phyloP scores from a whole-genome alignment of 345 rosid species.

The Euphorbia lathyris region DNA sequence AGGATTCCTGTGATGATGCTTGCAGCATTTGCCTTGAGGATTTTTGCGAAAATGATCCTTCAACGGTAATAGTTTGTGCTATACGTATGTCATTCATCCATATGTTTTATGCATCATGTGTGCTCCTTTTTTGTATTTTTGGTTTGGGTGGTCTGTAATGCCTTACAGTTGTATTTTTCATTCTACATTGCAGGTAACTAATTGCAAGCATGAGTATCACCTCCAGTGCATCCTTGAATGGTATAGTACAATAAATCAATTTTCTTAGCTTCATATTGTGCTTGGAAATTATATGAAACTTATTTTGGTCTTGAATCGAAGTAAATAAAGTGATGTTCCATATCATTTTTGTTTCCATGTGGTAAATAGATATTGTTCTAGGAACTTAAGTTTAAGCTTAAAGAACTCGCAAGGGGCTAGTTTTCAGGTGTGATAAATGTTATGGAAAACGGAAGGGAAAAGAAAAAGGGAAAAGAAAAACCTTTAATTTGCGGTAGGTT shows the following conservation, averaged over 20 bases:
- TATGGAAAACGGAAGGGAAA: neutral
- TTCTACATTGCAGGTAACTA: conserved; percentile 20
- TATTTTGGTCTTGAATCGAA: neutral
- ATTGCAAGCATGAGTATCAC: conserved; percentile 35
- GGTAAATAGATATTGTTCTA: neutral
- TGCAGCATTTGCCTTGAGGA: conserved; percentile 37
- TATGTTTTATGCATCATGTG: neutral
- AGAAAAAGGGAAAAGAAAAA: neutral
- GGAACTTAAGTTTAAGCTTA: neutral
- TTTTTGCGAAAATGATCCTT: conserved; percentile 27
- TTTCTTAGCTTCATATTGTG: neutral
- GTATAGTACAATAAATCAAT: neutral
- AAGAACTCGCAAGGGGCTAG: neutral
- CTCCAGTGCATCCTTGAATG: conserved; percentile 40
- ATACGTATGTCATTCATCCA: neutral
- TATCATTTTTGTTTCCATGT: neutral
- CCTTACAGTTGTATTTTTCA: neutral
- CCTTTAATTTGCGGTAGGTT: neutral
- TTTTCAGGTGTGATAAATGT: neutral
- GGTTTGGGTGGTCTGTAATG: neutral
- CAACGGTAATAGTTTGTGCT: conserved; percentile 20
- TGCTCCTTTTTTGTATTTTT: neutral
- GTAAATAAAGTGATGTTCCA: neutral
- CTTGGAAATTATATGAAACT: neutral
- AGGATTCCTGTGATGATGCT: conserved; percentile 33